These are phyloP conservation scores for Lizonia empirigonia DNA, from an alignment of 2,329 filamentous ascomycete genomes.

Conservation along the genomic window DNA sequence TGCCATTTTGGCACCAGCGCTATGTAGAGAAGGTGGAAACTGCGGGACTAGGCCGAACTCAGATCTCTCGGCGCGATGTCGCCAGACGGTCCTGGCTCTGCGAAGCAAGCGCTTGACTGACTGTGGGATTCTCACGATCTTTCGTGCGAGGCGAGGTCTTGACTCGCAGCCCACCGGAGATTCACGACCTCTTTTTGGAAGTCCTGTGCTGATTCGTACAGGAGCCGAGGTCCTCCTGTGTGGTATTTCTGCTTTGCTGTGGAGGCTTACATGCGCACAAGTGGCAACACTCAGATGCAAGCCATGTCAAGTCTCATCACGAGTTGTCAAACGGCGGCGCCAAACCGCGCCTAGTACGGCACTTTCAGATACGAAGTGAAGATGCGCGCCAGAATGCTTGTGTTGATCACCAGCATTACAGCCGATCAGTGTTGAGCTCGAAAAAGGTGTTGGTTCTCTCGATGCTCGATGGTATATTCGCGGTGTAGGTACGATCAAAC, in stretches of 20 bases:
- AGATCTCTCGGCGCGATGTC: constrained; percentile 11
- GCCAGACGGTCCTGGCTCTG: not conserved
- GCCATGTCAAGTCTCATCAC: not conserved
- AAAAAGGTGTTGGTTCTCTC: not conserved
- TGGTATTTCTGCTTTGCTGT: not conserved
- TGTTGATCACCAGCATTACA: constrained; percentile 4
- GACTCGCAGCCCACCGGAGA: constrained; percentile 7
- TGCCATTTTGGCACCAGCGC: constrained; percentile 16
- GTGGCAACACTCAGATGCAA: not conserved
- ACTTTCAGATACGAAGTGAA: constrained; percentile 3
- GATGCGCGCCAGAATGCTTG: constrained; percentile 3
- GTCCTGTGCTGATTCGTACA: not conserved
- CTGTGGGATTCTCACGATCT: constrained; percentile 2
- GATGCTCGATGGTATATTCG: not conserved
- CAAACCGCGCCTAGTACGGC: constrained; percentile 3
- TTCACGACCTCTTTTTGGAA: not conserved
- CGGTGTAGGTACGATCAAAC: not conserved
- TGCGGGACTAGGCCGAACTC: constrained; percentile 16
- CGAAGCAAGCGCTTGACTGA: constrained; percentile 4
- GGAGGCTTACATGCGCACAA: not conserved
- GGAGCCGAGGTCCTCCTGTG: not conserved
- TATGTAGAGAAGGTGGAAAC: constrained; percentile 9
- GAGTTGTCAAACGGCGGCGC: constrained; percentile 2
- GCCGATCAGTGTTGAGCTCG: not conserved
- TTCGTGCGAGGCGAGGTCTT: not conserved